Evolutionary conservation across 805 yeast species (phyloP), one percentile per base, ranked within the genome.

Genomic region (Metschnikowia santaceciliae): DNA sequence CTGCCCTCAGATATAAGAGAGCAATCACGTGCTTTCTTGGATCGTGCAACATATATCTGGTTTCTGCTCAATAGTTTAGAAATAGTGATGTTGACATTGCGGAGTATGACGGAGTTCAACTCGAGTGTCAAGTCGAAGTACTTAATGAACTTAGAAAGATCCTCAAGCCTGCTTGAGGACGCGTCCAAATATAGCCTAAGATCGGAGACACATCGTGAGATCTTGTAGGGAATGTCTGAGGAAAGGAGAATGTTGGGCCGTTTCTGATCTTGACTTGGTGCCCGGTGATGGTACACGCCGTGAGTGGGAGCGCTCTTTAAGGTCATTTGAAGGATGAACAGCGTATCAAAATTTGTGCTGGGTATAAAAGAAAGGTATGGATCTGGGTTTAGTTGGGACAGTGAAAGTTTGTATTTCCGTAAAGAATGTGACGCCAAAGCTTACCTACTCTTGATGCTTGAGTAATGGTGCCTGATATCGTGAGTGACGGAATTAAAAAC

Each of bases 221-320:
- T 47, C 46, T 63, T 62, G 26, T 57, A 59, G 0, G 66, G 64
- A 11, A 73, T 67, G 50, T 73, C 69, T 6, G 75, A 70, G 3
- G 71, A 64, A 51, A 69, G 70, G 19, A 73, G 57, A 47, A 71
- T 65, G 54, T 70, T 71, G 33, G 77, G 78, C 51, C 65, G 65
- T 41, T 64, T 59, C 4, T 65, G 59, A 55, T 73, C 77, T 36
- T 57, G 56, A 37, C 40, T 54, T 34, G 52, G 52, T 1, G 42
- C 39, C 33, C 56, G 38, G 46, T 49, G 51, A 37, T 52, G 55
- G 36, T 46, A 51, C 42, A 49, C 40, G n/a, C 57, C 51, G 30
- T 40, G 30, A 6, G 35, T 22, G 4, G 33, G 6, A 6, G 43
- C 6, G 36, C 42, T 10, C 7, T 47, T 19, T 36, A 42, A 32